Conservation (phyloP, 179 eudicot species). For the Patellifolia procumbens region DNA sequence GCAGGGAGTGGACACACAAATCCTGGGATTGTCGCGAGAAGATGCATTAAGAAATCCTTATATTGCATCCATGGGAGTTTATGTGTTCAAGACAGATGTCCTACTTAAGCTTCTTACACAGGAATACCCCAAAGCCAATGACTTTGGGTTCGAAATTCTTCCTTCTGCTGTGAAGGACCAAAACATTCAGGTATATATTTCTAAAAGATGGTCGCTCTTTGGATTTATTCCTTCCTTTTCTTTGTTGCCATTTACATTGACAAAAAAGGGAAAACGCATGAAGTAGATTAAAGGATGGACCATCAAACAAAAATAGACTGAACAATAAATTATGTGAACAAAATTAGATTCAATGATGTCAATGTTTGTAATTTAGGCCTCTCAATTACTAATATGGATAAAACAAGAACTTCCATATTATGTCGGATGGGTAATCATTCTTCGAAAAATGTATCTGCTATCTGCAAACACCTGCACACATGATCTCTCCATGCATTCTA, state of each 20-base stretch:
- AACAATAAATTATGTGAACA: too few species aligned
- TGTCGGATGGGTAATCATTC: too few species aligned
- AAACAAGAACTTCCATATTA: too few species aligned
- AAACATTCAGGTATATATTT: slow-evolving; percentile 63
- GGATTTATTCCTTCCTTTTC: neutral
- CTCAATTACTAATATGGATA: too few species aligned
- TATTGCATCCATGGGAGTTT: slow-evolving; percentile 98
- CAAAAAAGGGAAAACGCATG: too few species aligned
- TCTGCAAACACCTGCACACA: neutral
- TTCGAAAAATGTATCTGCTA: too few species aligned
- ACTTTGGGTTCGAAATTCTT: slow-evolving; percentile 57
- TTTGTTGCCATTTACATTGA: neutral
- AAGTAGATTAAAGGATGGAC: too few species aligned
- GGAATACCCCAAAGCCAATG: slow-evolving; percentile 41
- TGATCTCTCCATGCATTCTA: neutral
- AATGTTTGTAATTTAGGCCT: too few species aligned
- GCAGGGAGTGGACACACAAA: slow-evolving; percentile 85
- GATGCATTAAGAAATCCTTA: slow-evolving; percentile 66
- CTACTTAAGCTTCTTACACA: slow-evolving; percentile 60
- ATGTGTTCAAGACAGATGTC: slow-evolving; percentile 78
- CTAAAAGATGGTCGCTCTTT: neutral
- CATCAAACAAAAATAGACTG: too few species aligned
- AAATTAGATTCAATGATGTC: too few species aligned
- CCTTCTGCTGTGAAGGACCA: slow-evolving; percentile 68
- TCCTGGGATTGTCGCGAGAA: slow-evolving; percentile 68